These are phyloP conservation scores for Magnaporthiopsis incrustans DNA, from an alignment of 2,329 filamentous ascomycete genomes.

Conservation along the genomic window DNA sequence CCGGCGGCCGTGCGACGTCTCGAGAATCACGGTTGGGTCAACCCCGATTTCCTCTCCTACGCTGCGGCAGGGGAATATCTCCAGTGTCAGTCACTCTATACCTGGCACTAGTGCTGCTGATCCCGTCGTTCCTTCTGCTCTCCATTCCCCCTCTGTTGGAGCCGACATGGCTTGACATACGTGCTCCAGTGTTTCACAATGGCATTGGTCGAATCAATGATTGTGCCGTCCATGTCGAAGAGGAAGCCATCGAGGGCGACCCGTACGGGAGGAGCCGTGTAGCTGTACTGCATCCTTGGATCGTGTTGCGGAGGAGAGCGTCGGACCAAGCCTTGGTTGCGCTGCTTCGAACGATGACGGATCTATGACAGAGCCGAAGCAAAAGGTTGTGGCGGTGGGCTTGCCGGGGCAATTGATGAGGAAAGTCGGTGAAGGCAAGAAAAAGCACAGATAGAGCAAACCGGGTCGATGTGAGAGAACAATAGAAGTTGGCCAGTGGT, in stretches of 20 bases:
- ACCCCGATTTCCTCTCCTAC: slow-evolving; percentile 78
- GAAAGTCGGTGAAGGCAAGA: neutral
- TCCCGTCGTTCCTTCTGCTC: too few species aligned
- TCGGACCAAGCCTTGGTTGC: neutral
- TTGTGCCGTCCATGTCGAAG: slow-evolving; percentile 75
- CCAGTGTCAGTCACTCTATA: neutral
- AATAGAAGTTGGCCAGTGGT: too few species aligned
- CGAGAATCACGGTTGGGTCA: slow-evolving; percentile 73
- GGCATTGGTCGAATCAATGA: slow-evolving; percentile 73
- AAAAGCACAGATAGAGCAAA: too few species aligned
- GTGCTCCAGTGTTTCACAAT: slow-evolving; percentile 71
- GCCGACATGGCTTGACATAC: slow-evolving; percentile 33
- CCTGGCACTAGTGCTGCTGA: neutral
- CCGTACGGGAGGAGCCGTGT: slow-evolving; percentile 34
- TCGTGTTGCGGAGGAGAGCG: neutral
- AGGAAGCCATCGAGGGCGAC: slow-evolving; percentile 49
- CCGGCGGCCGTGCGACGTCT: slow-evolving; percentile 84
- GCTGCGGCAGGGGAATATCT: slow-evolving; percentile 29
- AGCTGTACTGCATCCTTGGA: slow-evolving; percentile 17
- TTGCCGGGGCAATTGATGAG: neutral
- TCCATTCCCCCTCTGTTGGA: neutral
- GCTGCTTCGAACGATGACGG: neutral
- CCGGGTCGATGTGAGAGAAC: too few species aligned
- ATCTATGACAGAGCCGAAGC: neutral
- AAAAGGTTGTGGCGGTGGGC: neutral